Percentiles rank a stretch among this genome's conserved stretches.
Conservation (phyloP, 2,329 filamentous ascomycete species). For the Trichophaea hybrida region DNA sequence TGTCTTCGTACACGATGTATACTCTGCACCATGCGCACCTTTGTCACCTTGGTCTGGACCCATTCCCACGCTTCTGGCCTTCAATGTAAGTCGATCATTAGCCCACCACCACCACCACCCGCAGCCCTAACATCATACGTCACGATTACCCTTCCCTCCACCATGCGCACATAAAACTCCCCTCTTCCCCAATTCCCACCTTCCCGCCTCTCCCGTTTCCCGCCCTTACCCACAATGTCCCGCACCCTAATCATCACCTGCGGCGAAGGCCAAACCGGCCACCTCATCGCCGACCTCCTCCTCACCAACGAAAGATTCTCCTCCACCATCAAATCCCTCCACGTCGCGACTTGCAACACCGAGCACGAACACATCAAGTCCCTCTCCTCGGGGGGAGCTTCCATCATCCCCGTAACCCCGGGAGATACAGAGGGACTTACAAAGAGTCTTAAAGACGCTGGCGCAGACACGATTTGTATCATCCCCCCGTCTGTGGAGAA, state of each 20-base stretch:
- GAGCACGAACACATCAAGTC: slow-evolving; percentile 32
- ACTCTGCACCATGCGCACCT: too few species aligned
- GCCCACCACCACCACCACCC: too few species aligned
- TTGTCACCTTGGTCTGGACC: too few species aligned
- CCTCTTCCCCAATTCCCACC: background rate
- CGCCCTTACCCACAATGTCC: slow-evolving; percentile 30
- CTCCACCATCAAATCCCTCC: slow-evolving; percentile 33
- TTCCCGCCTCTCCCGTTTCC: slow-evolving; percentile 4
- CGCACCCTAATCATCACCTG: slow-evolving; percentile 39
- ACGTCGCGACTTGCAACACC: slow-evolving; percentile 34
- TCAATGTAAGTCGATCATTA: too few species aligned
- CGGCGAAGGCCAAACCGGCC: slow-evolving; percentile 39
- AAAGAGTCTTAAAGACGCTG: slow-evolving; percentile 33
- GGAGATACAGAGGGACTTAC: slow-evolving; percentile 33
- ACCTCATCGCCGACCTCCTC: slow-evolving; percentile 38
- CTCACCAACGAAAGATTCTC: slow-evolving; percentile 35
- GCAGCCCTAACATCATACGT: too few species aligned
- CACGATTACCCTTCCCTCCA: background rate
- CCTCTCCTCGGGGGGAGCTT: slow-evolving; percentile 33
- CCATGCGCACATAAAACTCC: background rate
- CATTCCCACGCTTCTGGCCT: too few species aligned
- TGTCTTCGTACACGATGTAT: too few species aligned
- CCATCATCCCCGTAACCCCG: slow-evolving; percentile 33
- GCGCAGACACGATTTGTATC: slow-evolving; percentile 38
- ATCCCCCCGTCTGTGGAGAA: slow-evolving; percentile 37